Percentiles rank a stretch among this genome's conserved stretches.
These are phyloP conservation scores for Waltergamsia citrina DNA, from an alignment of 2,329 filamentous ascomycete species.

Conservation along the genomic window DNA sequence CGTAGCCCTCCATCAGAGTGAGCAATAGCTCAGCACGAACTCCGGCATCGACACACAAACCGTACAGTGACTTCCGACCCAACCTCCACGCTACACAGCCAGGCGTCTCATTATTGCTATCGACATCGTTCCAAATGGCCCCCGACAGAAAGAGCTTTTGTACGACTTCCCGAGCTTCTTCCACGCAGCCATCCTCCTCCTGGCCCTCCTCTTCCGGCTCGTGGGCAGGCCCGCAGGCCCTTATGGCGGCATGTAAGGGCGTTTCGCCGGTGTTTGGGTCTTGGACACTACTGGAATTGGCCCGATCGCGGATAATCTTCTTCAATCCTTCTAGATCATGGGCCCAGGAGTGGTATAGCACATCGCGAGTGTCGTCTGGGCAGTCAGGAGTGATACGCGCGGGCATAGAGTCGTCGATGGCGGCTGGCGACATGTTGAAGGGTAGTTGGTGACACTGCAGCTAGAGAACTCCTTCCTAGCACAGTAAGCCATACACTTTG, in stretches of 20 bases:
- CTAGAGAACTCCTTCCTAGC: no score
- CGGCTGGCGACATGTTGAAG: constrained; percentile 11
- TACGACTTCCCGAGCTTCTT: constrained; percentile 58
- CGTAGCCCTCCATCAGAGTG: constrained; percentile 72
- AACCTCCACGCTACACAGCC: constrained; percentile 73
- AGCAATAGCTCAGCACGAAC: constrained; percentile 85
- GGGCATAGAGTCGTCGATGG: constrained; percentile 39
- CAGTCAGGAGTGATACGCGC: constrained; percentile 44
- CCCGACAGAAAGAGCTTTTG: constrained; percentile 75
- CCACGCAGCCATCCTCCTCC: constrained; percentile 33
- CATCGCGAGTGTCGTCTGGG: constrained; percentile 37
- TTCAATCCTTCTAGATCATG: constrained; percentile 59
- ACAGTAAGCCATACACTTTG: no score
- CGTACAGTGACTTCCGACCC: constrained; percentile 63
- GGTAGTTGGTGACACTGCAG: neutral
- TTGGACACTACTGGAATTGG: constrained; percentile 66
- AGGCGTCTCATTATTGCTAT: constrained; percentile 78
- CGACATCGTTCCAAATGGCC: constrained; percentile 96
- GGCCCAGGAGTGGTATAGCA: constrained; percentile 45
- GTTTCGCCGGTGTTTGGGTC: constrained; percentile 80
- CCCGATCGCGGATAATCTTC: constrained; percentile 54
- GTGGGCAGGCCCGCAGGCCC: constrained; percentile 49
- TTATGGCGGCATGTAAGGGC: constrained; percentile 82
- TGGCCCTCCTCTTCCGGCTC: constrained; percentile 14
- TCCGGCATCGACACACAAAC: constrained; percentile 78